These are phyloP conservation scores for Penicillium malachiteum DNA, from an alignment of 495 filamentous ascomycete species.

Conservation along the genomic window DNA sequence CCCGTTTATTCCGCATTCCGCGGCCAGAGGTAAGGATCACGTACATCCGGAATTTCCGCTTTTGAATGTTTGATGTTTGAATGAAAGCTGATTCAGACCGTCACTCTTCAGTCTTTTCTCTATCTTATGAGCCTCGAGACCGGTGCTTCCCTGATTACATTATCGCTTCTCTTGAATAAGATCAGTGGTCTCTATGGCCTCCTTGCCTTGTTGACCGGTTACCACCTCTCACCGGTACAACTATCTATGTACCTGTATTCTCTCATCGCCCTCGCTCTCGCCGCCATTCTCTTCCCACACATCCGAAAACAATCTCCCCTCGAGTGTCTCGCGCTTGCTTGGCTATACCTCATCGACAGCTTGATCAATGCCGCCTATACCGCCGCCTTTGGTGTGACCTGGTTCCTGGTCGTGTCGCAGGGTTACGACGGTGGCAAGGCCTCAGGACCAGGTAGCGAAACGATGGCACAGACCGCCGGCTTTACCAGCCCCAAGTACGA, in stretches of 20 bases:
- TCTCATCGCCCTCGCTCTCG: slow-evolving; percentile 60
- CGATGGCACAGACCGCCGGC: slow-evolving; percentile 64
- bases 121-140: slow-evolving; percentile 82
- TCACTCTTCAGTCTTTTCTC: slow-evolving; percentile 65
- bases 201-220: slow-evolving; percentile 78
- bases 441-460: slow-evolving; percentile 44
- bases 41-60: slow-evolving; percentile 5
- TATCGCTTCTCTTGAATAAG: slow-evolving; percentile 83
- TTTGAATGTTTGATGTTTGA: slow-evolving; percentile 6
- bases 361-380: slow-evolving; percentile 77
- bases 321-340: slow-evolving; percentile 68
- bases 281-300: slow-evolving; percentile 63
- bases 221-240: slow-evolving; percentile 64
- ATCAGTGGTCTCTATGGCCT: slow-evolving; percentile 84
- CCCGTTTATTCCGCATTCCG: slow-evolving; percentile 55
- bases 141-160: slow-evolving; percentile 75
- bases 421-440: slow-evolving; percentile 45
- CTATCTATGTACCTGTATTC: slow-evolving; percentile 84
- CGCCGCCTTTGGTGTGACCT: slow-evolving; percentile 71
- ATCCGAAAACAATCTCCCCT: slow-evolving; percentile 68
- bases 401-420: slow-evolving; percentile 72
- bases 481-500: slow-evolving; percentile 68
- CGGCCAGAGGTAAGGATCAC: slow-evolving; percentile 52
- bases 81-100: slow-evolving; percentile 22
- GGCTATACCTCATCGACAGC: slow-evolving; percentile 77